Conservation (phyloP, 192 early-diverging fungal genomes). For the Coemansia nantahalensis region DNA sequence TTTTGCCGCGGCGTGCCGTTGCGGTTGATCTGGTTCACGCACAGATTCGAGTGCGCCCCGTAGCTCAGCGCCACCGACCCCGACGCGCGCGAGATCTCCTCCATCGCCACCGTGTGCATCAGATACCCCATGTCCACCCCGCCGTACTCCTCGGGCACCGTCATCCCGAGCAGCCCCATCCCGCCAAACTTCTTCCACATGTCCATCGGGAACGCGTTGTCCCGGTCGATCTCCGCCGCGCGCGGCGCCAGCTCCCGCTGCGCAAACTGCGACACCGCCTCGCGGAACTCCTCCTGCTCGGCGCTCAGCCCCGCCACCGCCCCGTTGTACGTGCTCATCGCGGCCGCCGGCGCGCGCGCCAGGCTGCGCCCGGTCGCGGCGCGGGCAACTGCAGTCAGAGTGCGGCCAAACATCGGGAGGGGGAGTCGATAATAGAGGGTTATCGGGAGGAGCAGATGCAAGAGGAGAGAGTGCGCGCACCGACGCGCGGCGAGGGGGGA, state of each 20-base stretch:
- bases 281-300: constrained; percentile 72
- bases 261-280: constrained; percentile 71
- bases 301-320: constrained; percentile 73
- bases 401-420: background rate
- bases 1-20: constrained; percentile 88
- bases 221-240: constrained; percentile 77
- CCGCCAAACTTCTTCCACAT: constrained; percentile 97
- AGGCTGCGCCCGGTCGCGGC: background rate
- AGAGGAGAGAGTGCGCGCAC: too few relatives aligned
- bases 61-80: constrained; percentile 90
- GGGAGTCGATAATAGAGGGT: too few relatives aligned
- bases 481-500: too few relatives aligned
- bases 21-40: constrained; percentile 93
- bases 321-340: constrained; percentile 64
- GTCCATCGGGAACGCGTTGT: constrained; percentile 89
- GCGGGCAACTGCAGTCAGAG: background rate
- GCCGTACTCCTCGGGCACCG: constrained; percentile 83
- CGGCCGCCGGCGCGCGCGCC: background rate
- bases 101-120: constrained; percentile 89
- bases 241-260: constrained; percentile 79
- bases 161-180: constrained; percentile 94
- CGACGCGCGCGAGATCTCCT: constrained; percentile 86
- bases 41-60: constrained; percentile 96
- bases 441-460: background rate
- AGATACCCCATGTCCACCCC: constrained; percentile 88